Evolutionary conservation across 1,139 yeast species (phyloP), one percentile per base, ranked within the genome.

Genomic region (Yamadazyma blattariae): DNA sequence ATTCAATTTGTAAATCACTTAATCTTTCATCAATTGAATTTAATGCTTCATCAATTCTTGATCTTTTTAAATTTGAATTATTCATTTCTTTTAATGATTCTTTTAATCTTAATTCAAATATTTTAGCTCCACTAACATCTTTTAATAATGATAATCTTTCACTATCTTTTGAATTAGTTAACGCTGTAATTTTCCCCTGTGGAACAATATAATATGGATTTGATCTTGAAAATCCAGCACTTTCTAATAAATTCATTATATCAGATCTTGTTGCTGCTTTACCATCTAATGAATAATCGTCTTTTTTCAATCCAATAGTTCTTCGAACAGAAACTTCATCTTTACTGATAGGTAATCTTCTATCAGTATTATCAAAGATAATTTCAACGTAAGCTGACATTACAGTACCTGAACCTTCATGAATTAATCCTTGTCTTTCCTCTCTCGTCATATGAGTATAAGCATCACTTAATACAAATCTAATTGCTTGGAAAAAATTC

Each of bases 121-220:
- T 86, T 40, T 82, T 83, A 1, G 97, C 96, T 12, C 99, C 99
- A 34, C 97, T 94, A 22, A 90, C 96, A 53, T 89, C 96, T 49
- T 92, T 89, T 45, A 92, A 66, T 28, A 90, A 64, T 22, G 78
- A 72, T 39, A 92, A 67, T 41, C 97, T 72, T 52, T 90, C 97
- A 3, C 75, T 56, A 55, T 89, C 96, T 48, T 85, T 84, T 1
- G 97, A 92, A 54, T 89, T 89, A 0, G 98, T 92, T 41, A 92
- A 68, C 1, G 84, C 73, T 0, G 90, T 81, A 49, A 89, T 87
- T 48, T 87, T 73, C 12, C 99, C 99, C 58, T 92, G 99, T 1
- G 98, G 98, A 3, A 92, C 98, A 49, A 92, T 90, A 57, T 92
- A 92, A 59, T 90, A 92, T 0, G 97, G 97, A 46, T 89, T 90